phyloP scores from a whole-genome alignment of 805 yeast species.

The Candida boleticola region DNA sequence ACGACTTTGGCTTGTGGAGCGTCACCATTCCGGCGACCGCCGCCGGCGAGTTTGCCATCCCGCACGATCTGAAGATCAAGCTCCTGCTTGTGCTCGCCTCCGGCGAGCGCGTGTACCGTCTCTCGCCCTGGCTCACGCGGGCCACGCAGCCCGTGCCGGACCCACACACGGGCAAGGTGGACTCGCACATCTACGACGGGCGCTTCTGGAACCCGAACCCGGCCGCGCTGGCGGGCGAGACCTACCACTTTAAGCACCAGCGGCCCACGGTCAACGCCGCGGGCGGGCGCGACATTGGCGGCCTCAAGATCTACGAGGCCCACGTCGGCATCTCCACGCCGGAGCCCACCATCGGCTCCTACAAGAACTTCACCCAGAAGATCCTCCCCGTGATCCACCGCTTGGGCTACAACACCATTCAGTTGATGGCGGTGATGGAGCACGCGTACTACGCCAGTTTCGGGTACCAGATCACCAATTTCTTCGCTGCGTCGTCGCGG shows the following conservation, averaged over 20 bases:
- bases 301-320: constrained; percentile 84
- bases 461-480: constrained; percentile 95
- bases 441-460: constrained; percentile 98
- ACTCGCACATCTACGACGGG: constrained; percentile 62
- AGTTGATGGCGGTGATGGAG: constrained; percentile 97
- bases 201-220: constrained; percentile 86
- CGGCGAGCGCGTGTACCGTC: constrained; percentile 71
- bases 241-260: constrained; percentile 58
- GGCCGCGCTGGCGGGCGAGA: constrained; percentile 14
- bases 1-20: constrained; percentile 70
- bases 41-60: constrained; percentile 57
- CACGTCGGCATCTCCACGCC: constrained; percentile 94
- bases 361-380: constrained; percentile 77
- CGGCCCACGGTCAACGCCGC: constrained; percentile 51
- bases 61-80: constrained; percentile 79
- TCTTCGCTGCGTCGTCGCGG: constrained; percentile 86
- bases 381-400: constrained; percentile 81
- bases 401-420: constrained; percentile 89
- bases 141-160: constrained; percentile 69
- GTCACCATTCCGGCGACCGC: constrained; percentile 49
- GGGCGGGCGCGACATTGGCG: constrained; percentile 22
- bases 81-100: constrained; percentile 61
- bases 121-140: constrained; percentile 87
- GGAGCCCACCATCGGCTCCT: constrained; percentile 80
- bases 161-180: constrained; percentile 11